Evolutionary conservation across 2,329 filamentous ascomycete genomes (phyloP).

Genomic region (Phialemoniopsis sp.): DNA sequence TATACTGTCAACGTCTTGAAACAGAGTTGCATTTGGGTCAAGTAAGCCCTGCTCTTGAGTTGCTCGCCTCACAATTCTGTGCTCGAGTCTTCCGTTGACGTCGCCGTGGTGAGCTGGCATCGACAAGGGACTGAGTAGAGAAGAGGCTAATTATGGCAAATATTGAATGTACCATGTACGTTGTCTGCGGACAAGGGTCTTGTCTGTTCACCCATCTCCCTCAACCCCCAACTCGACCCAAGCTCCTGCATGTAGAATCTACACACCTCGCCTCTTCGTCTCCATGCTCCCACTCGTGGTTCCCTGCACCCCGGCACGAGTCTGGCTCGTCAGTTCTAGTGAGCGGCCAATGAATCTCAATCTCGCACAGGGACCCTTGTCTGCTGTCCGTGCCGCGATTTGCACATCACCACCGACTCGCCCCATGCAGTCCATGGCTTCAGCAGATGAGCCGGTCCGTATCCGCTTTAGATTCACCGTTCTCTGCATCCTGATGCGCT

Average conservation of each 20-base stretch:
- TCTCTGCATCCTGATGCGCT: constrained; percentile 33
- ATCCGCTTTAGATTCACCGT: constrained; percentile 38
- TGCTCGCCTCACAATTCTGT: no score
- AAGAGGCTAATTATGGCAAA: constrained; percentile 34
- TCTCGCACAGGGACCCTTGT: constrained; percentile 19
- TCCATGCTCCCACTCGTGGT: background rate
- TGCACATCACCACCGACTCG: constrained; percentile 8
- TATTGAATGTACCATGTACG: constrained; percentile 19
- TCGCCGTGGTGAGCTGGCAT: constrained; percentile 4
- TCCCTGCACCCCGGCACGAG: background rate
- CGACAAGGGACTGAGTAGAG: constrained; percentile 6
- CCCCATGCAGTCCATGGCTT: constrained; percentile 29
- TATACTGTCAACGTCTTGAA: no score
- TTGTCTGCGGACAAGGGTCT: constrained; percentile 12
- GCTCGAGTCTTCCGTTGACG: background rate
- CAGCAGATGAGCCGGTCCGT: constrained; percentile 33
- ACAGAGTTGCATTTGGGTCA: no score
- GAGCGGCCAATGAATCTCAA: constrained; percentile 1
- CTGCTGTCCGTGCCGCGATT: constrained; percentile 17
- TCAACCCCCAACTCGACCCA: background rate
- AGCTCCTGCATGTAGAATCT: constrained; percentile 1
- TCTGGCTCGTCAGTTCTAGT: no score
- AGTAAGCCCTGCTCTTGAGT: no score
- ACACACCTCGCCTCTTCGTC: background rate
- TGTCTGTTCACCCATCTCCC: constrained; percentile 3